Evolutionary conservation across 1,284 basidiomycete species (phyloP), one percentile per base, ranked within the genome.

Genomic region (Ganoderma meredithae): DNA sequence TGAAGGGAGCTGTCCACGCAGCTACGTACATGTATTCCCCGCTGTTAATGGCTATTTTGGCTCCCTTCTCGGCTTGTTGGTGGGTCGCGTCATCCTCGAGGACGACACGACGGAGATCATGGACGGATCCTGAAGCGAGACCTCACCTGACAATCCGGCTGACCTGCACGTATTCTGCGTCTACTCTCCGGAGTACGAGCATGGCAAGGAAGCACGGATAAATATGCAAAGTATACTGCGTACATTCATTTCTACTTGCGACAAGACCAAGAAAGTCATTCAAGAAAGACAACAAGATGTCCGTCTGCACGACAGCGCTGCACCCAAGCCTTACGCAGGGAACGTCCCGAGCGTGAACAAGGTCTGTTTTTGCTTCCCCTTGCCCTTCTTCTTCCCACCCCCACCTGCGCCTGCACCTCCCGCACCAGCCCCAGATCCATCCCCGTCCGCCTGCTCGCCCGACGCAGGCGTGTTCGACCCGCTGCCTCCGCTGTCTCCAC

Each of bases 291-390:
- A 31, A 8, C 3, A 39, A 39, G 36, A 39, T 39, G 47, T 49
- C 10, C 22, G 10, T 31, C 31, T 5, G 1, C 25, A 52, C 10
- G 4, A 52, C 47, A 49, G 22, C 9, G 22, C 10, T 4, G 19
- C 22, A 25, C 13, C 47, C 47, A 4, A 25, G 22, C 22, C 41
- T 70, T 62, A 88, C 15, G 86, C 79, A 39, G 89, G 88, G 80
- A 90, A 90, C 13, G 89, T 83, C 9, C 90, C 90, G 12, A 84
- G 64, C 19, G 83, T 93, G 75, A 96, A 95, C 73, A 96, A 78
- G 25, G 90, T 91, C 82, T 96, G 93, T 80, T 95, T 95, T 77
- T 90, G 86, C 78, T 95, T 95, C 1, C 90, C 90, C 79, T 93
- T 94, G 0, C 89, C 88, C 78, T 94, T 95, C 84, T 90, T 94